Percentiles rank a stretch among this genome's conserved stretches.
Conservation (phyloP, 106 monocot genomes). For the Dendrobium officinale region DNA sequence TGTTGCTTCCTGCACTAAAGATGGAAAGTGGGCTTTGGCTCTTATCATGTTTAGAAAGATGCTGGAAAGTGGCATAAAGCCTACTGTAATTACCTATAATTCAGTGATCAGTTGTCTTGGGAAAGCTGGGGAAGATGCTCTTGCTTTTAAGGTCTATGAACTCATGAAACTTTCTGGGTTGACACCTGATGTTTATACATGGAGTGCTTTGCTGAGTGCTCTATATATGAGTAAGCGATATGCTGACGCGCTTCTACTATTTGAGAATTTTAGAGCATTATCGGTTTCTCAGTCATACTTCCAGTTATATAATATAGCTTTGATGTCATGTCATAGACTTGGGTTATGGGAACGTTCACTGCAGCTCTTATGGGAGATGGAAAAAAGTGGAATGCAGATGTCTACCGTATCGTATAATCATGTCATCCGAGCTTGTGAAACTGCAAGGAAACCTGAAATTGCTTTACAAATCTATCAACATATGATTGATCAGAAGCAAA, state of each 20-base stretch:
- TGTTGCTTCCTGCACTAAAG: conserved; percentile 73
- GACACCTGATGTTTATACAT: conserved; percentile 71
- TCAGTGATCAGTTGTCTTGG: conserved; percentile 87
- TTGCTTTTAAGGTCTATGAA: conserved; percentile 64
- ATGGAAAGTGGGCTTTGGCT: conserved; percentile 71
- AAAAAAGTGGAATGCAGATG: conserved; percentile 50
- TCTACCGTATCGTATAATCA: conserved; percentile 68
- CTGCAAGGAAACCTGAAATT: conserved; percentile 67
- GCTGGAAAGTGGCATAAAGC: conserved; percentile 50
- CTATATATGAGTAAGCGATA: conserved; percentile 58
- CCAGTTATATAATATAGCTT: conserved; percentile 64
- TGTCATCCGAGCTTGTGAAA: conserved; percentile 74
- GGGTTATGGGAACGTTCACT: conserved; percentile 73
- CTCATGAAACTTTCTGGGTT: conserved; percentile 49
- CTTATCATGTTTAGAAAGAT: conserved; percentile 51
- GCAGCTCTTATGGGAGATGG: conserved; percentile 91
- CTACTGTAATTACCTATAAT: conserved; percentile 66
- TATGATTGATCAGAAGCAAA: conserved; percentile 57
- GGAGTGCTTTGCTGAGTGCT: conserved; percentile 73
- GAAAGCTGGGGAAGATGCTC: conserved; percentile 59
- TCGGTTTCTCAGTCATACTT: conserved; percentile 25
- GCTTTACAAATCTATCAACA: conserved; percentile 77
- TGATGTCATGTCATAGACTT: conserved; percentile 78
- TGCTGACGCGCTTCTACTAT: conserved; percentile 47
- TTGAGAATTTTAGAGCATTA: conserved; percentile 42